Evolutionary conservation across 2,329 filamentous ascomycete genomes (phyloP).

Genomic region (Colletotrichum magnum): DNA sequence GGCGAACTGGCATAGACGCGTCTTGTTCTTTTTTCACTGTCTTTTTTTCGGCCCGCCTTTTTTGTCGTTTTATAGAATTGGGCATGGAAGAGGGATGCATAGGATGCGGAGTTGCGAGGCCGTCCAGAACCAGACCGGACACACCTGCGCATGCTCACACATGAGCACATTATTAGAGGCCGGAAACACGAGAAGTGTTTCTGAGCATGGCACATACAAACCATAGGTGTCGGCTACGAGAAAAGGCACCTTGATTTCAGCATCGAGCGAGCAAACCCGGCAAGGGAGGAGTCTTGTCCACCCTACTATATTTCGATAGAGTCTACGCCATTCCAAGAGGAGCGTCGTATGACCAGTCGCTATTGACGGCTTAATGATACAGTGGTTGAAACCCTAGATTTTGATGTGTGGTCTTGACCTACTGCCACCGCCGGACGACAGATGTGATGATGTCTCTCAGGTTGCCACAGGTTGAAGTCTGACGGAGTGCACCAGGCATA

Average conservation of each 20-base stretch:
- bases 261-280: not conserved
- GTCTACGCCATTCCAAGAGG: not conserved
- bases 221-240: not conserved
- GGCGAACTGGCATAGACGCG: not conserved
- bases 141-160: not conserved
- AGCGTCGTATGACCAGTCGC: not conserved
- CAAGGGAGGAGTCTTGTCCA: not conserved
- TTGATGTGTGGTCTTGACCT: too few species aligned
- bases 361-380: not conserved
- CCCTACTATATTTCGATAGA: not conserved
- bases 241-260: not conserved
- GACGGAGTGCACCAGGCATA: too few species aligned
- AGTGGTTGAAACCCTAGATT: too few species aligned
- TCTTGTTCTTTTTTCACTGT: not conserved
- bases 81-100: conserved; percentile 4
- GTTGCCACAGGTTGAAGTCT: too few species aligned
- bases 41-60: not conserved
- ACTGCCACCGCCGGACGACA: too few species aligned
- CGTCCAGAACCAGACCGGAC: conserved; percentile 6
- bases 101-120: not conserved
- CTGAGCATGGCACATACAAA: not conserved
- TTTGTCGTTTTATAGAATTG: conserved; percentile 19
- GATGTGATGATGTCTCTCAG: too few species aligned
- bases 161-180: conserved; percentile 6
- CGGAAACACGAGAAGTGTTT: not conserved